Percentiles rank a stretch among this genome's conserved stretches.
phyloP scores from a whole-genome alignment of 805 yeast species.

The Yarrowia alimentaria region DNA sequence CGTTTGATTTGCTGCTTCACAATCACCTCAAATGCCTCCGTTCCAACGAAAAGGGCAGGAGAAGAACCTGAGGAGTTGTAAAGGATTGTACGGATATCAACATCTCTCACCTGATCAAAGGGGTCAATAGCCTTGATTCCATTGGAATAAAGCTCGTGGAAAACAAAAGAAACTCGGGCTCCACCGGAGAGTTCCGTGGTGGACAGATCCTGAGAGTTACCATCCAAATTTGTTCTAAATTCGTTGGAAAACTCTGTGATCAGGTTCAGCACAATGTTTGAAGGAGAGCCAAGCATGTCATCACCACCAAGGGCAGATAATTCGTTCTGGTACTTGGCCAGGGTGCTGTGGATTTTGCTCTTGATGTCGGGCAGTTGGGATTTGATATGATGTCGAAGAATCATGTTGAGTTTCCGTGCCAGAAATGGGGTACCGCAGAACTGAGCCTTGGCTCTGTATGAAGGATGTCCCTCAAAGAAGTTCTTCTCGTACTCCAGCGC shows the following conservation, averaged over 20 bases:
- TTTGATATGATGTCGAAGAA: conserved; percentile 84
- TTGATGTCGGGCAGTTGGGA: conserved; percentile 89
- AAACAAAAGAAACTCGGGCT: conserved; percentile 95
- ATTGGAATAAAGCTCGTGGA: conserved; percentile 93
- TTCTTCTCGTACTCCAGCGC: conserved; percentile 78
- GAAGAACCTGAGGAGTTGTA: conserved; percentile 96
- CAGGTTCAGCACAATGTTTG: conserved; percentile 82
- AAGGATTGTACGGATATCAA: conserved; percentile 94
- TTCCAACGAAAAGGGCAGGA: conserved; percentile 94
- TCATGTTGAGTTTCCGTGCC: conserved; percentile 87
- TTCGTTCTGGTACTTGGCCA: conserved; percentile 82
- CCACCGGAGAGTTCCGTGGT: conserved; percentile 93
- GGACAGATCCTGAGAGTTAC: conserved; percentile 87
- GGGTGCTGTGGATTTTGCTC: conserved; percentile 78
- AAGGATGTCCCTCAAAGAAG: conserved; percentile 84
- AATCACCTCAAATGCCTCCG: conserved; percentile 92
- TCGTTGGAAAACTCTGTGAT: conserved; percentile 94
- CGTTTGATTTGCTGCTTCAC: conserved; percentile 90
- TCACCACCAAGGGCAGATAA: conserved; percentile 68
- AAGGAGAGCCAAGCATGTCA: conserved; percentile 74
- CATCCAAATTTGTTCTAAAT: conserved; percentile 85
- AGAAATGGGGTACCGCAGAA: conserved; percentile 96
- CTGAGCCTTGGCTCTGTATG: conserved; percentile 87
- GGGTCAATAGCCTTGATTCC: conserved; percentile 93
- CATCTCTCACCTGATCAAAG: conserved; percentile 91